Percentiles rank a stretch among this genome's conserved stretches.
Evolutionary conservation across 495 filamentous ascomycete genomes (phyloP).

Genomic region (Glonium stellatum): DNA sequence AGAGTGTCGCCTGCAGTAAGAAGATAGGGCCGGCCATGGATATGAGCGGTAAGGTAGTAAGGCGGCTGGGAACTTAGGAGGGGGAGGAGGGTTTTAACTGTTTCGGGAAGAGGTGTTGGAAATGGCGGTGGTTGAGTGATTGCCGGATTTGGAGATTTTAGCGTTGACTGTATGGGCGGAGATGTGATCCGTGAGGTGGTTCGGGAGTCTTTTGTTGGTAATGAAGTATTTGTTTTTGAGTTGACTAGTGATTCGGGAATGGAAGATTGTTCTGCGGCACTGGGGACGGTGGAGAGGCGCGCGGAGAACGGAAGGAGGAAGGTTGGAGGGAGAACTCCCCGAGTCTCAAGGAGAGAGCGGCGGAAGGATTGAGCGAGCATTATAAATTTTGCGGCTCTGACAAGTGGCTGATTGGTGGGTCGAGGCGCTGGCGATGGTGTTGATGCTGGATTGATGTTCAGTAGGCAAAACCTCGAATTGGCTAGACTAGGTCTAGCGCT

Average conservation of each 20-base stretch:
- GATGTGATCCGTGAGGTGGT: conserved; percentile 29
- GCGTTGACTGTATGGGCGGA: conserved; percentile 21
- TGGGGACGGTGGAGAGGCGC: conserved; percentile 35
- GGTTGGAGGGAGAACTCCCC: conserved; percentile 31
- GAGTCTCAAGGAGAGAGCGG: conserved; percentile 28
- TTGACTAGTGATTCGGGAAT: conserved; percentile 31
- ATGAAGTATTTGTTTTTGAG: conserved; percentile 13
- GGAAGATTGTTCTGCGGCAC: conserved; percentile 26
- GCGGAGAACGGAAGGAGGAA: conserved; percentile 37
- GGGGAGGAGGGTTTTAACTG: conserved; percentile 54
- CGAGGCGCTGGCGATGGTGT: neutral
- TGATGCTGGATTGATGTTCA: conserved; percentile 8
- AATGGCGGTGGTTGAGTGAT: conserved; percentile 11
- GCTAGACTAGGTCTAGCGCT: neutral
- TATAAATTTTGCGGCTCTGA: neutral
- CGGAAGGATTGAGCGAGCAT: conserved; percentile 18
- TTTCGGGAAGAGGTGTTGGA: conserved; percentile 30
- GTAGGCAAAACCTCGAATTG: too few species aligned
- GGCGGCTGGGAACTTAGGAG: conserved; percentile 67
- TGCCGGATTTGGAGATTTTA: conserved; percentile 25
- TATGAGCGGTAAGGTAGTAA: conserved; percentile 81
- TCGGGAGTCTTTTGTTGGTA: conserved; percentile 16
- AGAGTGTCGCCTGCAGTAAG: conserved; percentile 78
- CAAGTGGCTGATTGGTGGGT: neutral
- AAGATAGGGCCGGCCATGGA: conserved; percentile 85